phyloP scores from a whole-genome alignment of 2,329 filamentous ascomycete genomes.

The Diplodia intermedia region DNA sequence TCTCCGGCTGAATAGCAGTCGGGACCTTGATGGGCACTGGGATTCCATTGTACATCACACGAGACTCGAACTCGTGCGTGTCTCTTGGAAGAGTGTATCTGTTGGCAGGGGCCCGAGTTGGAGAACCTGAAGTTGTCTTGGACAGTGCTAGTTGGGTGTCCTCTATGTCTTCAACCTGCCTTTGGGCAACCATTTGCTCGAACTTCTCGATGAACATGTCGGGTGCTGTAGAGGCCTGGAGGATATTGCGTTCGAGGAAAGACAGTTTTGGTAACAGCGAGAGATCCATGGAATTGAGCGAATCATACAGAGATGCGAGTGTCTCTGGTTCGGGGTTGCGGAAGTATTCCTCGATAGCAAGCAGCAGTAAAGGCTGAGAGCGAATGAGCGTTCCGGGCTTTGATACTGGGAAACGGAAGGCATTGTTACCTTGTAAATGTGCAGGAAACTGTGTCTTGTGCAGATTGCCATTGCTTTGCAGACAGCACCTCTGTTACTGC shows the following conservation, averaged over 20 bases:
- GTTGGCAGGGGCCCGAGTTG: constrained; percentile 65
- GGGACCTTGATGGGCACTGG: constrained; percentile 97
- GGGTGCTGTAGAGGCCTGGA: constrained; percentile 90
- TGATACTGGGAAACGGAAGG: constrained; percentile 8
- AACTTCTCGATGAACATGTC: constrained; percentile 99
- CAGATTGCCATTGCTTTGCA: constrained; percentile 99
- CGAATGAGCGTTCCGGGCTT: constrained; percentile 34
- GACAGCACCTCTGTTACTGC: constrained; percentile 74
- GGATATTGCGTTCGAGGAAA: constrained; percentile 79
- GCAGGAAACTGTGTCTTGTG: constrained; percentile 93
- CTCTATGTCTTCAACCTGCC: constrained; percentile 69
- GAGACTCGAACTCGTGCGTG: constrained; percentile 97
- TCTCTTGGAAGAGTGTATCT: constrained; percentile 84
- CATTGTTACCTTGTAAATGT: constrained; percentile 86
- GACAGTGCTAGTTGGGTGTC: constrained; percentile 33
- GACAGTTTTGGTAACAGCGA: constrained; percentile 89
- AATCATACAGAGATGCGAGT: constrained; percentile 83
- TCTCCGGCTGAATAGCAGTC: constrained; percentile 91
- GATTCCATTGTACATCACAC: constrained; percentile 93
- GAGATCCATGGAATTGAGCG: constrained; percentile 95
- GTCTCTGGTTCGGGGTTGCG: constrained; percentile 89
- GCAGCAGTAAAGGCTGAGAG: constrained; percentile 77
- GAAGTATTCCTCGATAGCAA: constrained; percentile 97
- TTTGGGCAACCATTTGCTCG: constrained; percentile 87
- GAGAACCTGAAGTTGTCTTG: constrained; percentile 38